A percentile compares a stretch with the other conserved stretches of the same genome.
Evolutionary conservation across 345 rosid genomes (phyloP).

Genomic region (Arabidopsis suecica): DNA sequence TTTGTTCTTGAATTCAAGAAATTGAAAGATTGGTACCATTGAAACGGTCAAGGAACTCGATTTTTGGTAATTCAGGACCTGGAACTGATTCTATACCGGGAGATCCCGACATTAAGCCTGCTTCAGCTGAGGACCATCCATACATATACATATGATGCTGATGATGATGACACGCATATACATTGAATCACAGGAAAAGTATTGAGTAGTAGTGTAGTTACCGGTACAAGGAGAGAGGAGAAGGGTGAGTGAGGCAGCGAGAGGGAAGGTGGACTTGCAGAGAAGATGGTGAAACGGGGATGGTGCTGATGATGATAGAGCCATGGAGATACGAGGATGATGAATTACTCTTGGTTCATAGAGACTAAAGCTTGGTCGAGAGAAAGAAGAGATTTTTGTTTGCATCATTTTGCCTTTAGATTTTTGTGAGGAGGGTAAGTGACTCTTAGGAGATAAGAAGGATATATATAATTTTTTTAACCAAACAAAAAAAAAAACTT

Average conservation of each 20-base stretch:
- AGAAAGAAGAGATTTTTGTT: constrained; percentile 43
- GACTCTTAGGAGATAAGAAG: constrained; percentile 37
- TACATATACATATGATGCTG: neutral
- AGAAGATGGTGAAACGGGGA: constrained; percentile 37
- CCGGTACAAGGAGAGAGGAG: constrained; percentile 76
- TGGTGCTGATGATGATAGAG: constrained; percentile 40
- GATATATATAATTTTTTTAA: neutral
- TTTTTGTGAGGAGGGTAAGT: constrained; percentile 45
- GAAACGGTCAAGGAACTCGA: constrained; percentile 75
- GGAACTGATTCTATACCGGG: constrained; percentile 93
- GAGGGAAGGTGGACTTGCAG: constrained; percentile 56
- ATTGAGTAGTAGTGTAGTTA: constrained; percentile 23
- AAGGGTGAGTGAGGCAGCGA: constrained; percentile 72
- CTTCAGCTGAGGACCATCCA: constrained; percentile 61
- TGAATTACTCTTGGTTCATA: constrained; percentile 36
- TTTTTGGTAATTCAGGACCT: constrained; percentile 77
- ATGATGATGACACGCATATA: neutral
- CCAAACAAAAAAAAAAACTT: neutral
- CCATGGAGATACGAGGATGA: constrained; percentile 45
- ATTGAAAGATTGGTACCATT: constrained; percentile 57
- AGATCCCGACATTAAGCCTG: constrained; percentile 81
- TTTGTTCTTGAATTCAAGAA: neutral
- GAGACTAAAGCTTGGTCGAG: constrained; percentile 37
- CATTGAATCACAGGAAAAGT: neutral
- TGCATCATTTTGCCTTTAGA: constrained; percentile 45